Conservation (phyloP, 768 basidiomycete genomes). For the Mycena filopes region DNA sequence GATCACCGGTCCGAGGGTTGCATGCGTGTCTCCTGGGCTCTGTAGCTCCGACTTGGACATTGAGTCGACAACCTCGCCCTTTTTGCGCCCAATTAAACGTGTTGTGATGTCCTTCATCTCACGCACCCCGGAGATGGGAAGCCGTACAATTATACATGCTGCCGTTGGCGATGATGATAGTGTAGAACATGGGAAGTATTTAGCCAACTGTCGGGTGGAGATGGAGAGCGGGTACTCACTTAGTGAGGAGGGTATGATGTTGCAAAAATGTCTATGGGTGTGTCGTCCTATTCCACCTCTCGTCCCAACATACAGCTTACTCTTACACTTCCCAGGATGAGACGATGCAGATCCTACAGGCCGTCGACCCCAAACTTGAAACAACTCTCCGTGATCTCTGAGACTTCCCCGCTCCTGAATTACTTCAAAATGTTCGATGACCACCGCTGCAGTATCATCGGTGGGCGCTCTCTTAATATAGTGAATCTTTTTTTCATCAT, state of each 20-base stretch:
- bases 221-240: background rate
- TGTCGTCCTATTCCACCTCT: background rate
- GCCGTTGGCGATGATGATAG: background rate
- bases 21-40: background rate
- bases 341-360: slow-evolving; percentile 6
- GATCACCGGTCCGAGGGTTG: background rate
- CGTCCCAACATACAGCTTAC: background rate
- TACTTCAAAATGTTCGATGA: too few species aligned
- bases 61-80: background rate
- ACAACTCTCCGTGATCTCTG: background rate
- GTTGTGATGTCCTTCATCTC: background rate
- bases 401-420: too few species aligned
- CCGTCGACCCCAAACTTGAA: background rate
- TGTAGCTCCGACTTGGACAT: slow-evolving; percentile 3
- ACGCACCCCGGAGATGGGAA: slow-evolving; percentile 10
- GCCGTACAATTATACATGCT: slow-evolving; percentile 10
- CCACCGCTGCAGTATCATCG: too few species aligned
- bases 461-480: too few species aligned
- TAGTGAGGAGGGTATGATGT: background rate
- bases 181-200: background rate
- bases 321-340: background rate
- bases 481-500: too few species aligned
- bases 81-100: background rate
- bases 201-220: slow-evolving; percentile 6
- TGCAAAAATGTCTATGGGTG: background rate